Evolutionary conservation across 176 grass and related monocot species (phyloP), one percentile per base, ranked within the genome.

Genomic region (Triticum turgidum): DNA sequence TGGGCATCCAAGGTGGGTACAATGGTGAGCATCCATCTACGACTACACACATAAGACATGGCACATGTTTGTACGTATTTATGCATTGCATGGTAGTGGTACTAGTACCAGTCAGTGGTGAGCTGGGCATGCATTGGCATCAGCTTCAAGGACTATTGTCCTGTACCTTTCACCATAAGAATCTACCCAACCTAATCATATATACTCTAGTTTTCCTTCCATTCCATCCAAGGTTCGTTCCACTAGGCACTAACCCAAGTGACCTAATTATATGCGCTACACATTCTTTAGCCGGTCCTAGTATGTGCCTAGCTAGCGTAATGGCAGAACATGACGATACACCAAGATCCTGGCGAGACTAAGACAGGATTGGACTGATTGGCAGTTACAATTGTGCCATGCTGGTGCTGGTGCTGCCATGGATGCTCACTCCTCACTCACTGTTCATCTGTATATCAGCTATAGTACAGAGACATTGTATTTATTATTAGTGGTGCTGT

Each of bases 111-210:
- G 3, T 25, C 84, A 80, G 24, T 35, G 58, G 83, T 89, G 88
- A 86, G 88, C 71, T 89, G 88, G 27, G 78, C n/a, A 42, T 70
- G 82, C 24, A 64, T 74, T 85, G 77, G 68, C 82, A 74, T 51
- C 32, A 77, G 21, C 65, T 80, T 79, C 63, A 64, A 70, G 17
- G 30, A 62, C 52, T 79, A 39, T 64, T 77, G 61, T 63, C 24
- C 0, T 68, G 77, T 62, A 81, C 47, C 83, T 89, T 68, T 69
- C 83, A 37, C 78, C 75, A 54, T 49, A 42, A 33, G 79, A 70
- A 56, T 90, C 52, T 82, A 82, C 71, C 35, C 49, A 69, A 47
- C 83, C 70, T 42, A 42, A 62, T 51, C 56, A 39, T 80, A 42
- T 22, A 73, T 44, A 44, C 4, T 14, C 0, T 49, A 49, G 3